Percentiles rank a stretch among this genome's conserved stretches.
phyloP scores from a whole-genome alignment of 768 basidiomycete genomes.

The Rhizopogon vinicolor region DNA sequence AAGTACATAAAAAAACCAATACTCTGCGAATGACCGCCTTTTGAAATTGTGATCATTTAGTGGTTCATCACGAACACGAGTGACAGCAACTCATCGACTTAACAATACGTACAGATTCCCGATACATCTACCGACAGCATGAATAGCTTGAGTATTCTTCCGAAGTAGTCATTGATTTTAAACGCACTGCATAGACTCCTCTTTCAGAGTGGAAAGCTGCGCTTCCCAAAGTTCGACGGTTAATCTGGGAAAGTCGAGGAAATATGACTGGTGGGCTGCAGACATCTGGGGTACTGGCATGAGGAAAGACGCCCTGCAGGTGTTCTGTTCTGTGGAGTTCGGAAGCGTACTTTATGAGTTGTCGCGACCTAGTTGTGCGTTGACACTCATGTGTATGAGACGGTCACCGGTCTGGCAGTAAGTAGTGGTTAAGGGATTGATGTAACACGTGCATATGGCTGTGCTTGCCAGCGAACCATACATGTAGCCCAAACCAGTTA shows the following conservation, averaged over 20 bases:
- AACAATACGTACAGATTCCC: conserved; percentile 67
- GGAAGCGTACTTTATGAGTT: not conserved
- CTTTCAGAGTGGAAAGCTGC: conserved; percentile 5
- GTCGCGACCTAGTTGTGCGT: not conserved
- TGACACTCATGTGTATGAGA: not conserved
- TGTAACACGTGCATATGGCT: not conserved
- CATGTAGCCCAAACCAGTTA: no score
- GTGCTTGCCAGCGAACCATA: not conserved
- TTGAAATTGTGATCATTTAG: not conserved
- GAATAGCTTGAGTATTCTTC: not conserved
- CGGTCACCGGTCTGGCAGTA: not conserved
- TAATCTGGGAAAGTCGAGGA: conserved; percentile 15
- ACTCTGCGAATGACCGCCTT: conserved; percentile 79
- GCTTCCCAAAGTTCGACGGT: conserved; percentile 9
- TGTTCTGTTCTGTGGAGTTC: not conserved
- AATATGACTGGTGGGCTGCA: conserved; percentile 3
- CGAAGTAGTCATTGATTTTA: not conserved
- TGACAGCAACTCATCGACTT: conserved; percentile 53
- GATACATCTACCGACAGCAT: conserved; percentile 15
- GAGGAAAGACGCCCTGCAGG: not conserved
- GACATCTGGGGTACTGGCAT: conserved; percentile 2
- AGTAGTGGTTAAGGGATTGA: not conserved
- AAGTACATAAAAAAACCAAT: no score
- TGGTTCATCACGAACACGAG: not conserved
- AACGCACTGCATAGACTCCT: conserved; percentile 20